Base-by-base conservation (phyloP, 2,329 filamentous ascomycete species). In the Chaetomium olivaceum region DNA sequence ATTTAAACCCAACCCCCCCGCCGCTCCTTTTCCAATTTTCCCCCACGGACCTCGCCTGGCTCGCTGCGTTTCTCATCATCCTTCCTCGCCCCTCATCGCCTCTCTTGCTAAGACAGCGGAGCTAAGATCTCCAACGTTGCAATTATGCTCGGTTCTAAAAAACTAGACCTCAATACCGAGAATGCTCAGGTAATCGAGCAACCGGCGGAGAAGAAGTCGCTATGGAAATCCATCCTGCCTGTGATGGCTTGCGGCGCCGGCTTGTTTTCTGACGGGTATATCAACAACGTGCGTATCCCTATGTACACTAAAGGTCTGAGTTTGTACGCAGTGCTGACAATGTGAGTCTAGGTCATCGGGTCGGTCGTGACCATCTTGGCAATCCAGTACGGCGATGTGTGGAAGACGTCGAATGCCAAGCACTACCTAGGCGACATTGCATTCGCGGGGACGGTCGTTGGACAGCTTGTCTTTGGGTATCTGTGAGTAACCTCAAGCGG, bases 181-280 rank as follows among this genome's bases (percentile, higher is more conserved):
- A 21, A 33, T 19, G 60, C 23, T 46, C 57, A 61, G 23, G 29
- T 55, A 19, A n/a, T 21, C 50, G 61, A 62, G 11, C 21, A 29
- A 9, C 36, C 11, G 16, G 55, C 23, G 31, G 59, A 62, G 19
- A 31, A 67, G 11, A 65, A 69, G 56, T 52, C 69, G 14, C 68
- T 71, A 63, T 66, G 68, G 64, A 62, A 63, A 19, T 54, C 68
- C 29, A 76, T 80, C 23, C 74, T 85, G 83, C 92, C 93, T 16
- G 90, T 92, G 0, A 89, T 97, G 71, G 93, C 93, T 52, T 96
- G 92, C 74, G 93, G 93, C 69, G 91, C 93, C 60, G 93, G 93
- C 73, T 83, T 97, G 1, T 97, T 97, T 78, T 93, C 90, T 27
- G 93, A 97, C 77, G 93, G 93, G 19, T 97, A 97, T 77, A 86